phyloP scores from a whole-genome alignment of 2,329 filamentous ascomycete species.

The Arthroderma sp. region DNA sequence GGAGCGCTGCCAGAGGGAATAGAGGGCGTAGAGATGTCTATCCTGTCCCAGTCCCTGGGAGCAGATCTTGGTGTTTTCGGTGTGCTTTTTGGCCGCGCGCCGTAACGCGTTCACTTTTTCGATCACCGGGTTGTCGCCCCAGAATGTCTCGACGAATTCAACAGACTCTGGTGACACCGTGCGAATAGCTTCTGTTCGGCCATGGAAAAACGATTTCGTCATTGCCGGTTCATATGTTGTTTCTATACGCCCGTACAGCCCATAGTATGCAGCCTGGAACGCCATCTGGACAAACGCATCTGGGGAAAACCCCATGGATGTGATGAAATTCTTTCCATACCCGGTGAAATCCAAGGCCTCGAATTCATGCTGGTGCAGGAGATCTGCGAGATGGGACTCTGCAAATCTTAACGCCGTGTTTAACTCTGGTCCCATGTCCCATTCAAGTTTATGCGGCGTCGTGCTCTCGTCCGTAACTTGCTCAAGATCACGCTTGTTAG shows the following conservation, averaged over 20 bases:
- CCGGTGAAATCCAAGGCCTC: slow-evolving; percentile 74
- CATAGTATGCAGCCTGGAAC: slow-evolving; percentile 96
- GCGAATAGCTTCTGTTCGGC: slow-evolving; percentile 84
- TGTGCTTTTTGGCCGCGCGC: slow-evolving; percentile 73
- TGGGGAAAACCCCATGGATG: slow-evolving; percentile 88
- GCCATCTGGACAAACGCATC: slow-evolving; percentile 99
- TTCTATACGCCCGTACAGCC: slow-evolving; percentile 83
- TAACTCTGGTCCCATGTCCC: slow-evolving; percentile 91
- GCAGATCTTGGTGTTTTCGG: slow-evolving; percentile 65
- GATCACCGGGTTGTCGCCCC: slow-evolving; percentile 73
- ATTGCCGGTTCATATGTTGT: slow-evolving; percentile 97
- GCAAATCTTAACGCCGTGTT: slow-evolving; percentile 86
- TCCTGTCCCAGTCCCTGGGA: slow-evolving; percentile 85
- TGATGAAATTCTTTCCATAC: slow-evolving; percentile 97
- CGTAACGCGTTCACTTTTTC: slow-evolving; percentile 76
- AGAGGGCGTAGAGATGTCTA: slow-evolving; percentile 82
- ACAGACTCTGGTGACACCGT: slow-evolving; percentile 70
- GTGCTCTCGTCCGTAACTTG: slow-evolving; percentile 58
- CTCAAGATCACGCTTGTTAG: slow-evolving; percentile 76
- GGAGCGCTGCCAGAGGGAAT: slow-evolving; percentile 85
- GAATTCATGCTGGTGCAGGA: slow-evolving; percentile 95
- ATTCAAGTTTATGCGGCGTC: slow-evolving; percentile 89
- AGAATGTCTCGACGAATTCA: slow-evolving; percentile 87
- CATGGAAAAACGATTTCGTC: slow-evolving; percentile 90
- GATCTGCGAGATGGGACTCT: slow-evolving; percentile 81